Percentiles rank a stretch among this genome's conserved stretches.
Conservation (phyloP, 768 basidiomycete genomes). For the Arthromyces matolae region DNA sequence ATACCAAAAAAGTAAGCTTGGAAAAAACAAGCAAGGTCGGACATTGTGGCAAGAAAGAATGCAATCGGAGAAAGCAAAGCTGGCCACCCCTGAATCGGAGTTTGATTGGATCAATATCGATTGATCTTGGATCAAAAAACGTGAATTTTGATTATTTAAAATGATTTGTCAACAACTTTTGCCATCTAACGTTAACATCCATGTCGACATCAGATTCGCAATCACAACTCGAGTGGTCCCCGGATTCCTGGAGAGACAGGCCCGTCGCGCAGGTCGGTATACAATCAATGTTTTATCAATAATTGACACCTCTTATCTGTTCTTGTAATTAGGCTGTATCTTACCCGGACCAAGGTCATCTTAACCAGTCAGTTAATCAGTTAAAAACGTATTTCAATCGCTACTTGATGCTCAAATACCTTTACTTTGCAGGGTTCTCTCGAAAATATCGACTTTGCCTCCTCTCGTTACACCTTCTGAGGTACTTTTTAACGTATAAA, state of each 20-base stretch:
- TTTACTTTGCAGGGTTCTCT: constrained; percentile 65
- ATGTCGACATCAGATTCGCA: background rate
- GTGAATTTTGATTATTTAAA: too few species aligned
- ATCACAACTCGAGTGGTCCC: constrained; percentile 47
- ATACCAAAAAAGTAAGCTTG: too few species aligned
- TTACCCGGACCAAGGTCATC: constrained; percentile 62
- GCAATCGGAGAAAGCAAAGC: too few species aligned
- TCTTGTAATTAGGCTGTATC: constrained; percentile 50
- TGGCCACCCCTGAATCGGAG: too few species aligned
- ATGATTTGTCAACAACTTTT: too few species aligned
- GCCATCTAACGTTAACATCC: background rate
- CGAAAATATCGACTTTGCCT: constrained; percentile 73
- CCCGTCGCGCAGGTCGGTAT: constrained; percentile 67
- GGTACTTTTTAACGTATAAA: constrained; percentile 39
- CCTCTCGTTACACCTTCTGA: constrained; percentile 92
- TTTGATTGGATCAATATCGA: too few species aligned
- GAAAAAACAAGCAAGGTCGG: too few species aligned
- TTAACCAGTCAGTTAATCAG: constrained; percentile 45
- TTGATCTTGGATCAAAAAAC: too few species aligned
- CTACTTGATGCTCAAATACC: background rate
- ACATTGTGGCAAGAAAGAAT: too few species aligned
- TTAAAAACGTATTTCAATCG: background rate
- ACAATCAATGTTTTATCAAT: background rate
- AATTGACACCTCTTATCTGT: background rate
- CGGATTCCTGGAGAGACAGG: constrained; percentile 77